These are phyloP conservation scores for Vitis vinifera DNA, from an alignment of 164 flowering plant genomes.

Conservation along the genomic window ASM3070453v1 NC_081812.1:17570001-17570500, in stretches of 20 bases:
- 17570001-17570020: neutral
- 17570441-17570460: no score
- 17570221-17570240: neutral
- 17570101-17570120: slow-evolving; percentile 52
- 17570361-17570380: no score
- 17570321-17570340: no score
- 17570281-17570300: neutral
- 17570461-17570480: no score
- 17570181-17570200: slow-evolving; percentile 51
- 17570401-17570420: no score
- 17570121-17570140: slow-evolving; percentile 55
- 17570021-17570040: neutral
- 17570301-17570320: no score
- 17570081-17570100: slow-evolving; percentile 66
- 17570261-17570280: neutral
- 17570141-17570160: slow-evolving; percentile 52
- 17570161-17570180: slow-evolving; percentile 43
- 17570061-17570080: slow-evolving; percentile 44
- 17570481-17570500: no score
- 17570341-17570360: no score
- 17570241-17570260: neutral
- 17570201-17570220: slow-evolving; percentile 47
- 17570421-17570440: no score
- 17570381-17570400: no score
- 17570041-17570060: slow-evolving; percentile 8